Evolutionary conservation across 148 eudicot genomes (phyloP).

Genomic region (Polygonum maritimum): DNA sequence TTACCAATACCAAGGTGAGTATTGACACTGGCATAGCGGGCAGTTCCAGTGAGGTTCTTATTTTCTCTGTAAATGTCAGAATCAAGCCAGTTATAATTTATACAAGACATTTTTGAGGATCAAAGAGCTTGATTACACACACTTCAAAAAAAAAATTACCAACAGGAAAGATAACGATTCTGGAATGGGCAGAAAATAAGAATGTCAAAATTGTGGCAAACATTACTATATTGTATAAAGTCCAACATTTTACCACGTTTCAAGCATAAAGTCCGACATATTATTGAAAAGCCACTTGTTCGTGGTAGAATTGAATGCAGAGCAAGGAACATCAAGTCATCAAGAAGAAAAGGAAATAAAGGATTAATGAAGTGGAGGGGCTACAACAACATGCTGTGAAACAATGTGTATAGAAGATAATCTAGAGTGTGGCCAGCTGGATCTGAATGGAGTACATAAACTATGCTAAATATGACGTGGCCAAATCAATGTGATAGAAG

Average conservation of each 20-base stretch:
- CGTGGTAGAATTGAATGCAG: not conserved
- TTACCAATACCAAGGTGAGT: conserved; percentile 98
- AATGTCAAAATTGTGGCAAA: not conserved
- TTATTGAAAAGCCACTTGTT: not conserved
- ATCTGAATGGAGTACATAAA: not conserved
- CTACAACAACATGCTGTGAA: not conserved
- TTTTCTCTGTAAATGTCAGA: conserved; percentile 52
- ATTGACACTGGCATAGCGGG: conserved; percentile 98
- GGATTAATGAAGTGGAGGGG: not conserved
- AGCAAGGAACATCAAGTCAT: not conserved
- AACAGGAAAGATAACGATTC: not conserved
- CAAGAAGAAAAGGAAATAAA: not conserved
- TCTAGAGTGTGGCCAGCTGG: not conserved
- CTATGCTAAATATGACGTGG: not conserved
- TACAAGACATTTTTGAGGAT: not conserved
- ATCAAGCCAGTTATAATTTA: not conserved
- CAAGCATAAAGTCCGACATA: too few relatives aligned
- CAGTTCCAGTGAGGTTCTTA: conserved; percentile 95
- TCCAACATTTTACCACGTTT: too few relatives aligned
- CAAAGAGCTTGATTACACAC: not conserved
- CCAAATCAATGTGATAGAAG: not conserved
- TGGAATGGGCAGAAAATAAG: not conserved
- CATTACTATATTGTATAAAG: not conserved
- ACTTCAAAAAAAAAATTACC: not conserved
- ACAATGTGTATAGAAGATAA: not conserved